phyloP scores from a whole-genome alignment of 2,329 filamentous ascomycete species.

The Pseudogymnoascus sp. region DNA sequence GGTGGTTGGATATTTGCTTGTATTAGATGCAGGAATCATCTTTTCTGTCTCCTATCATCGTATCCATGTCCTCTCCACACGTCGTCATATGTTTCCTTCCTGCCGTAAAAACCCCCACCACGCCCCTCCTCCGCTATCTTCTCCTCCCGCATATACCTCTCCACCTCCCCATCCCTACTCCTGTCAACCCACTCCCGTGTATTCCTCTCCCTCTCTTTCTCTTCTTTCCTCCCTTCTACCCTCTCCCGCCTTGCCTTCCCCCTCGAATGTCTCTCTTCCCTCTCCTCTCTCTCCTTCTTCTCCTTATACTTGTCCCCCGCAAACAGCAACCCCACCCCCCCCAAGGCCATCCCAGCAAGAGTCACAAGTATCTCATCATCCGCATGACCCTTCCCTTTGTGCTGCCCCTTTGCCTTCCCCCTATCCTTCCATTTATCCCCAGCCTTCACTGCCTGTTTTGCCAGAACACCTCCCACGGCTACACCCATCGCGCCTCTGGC shows the following conservation, averaged over 20 bases:
- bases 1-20: background rate
- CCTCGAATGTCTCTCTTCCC: background rate
- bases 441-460: background rate
- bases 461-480: background rate
- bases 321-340: background rate
- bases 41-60: background rate
- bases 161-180: background rate
- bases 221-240: background rate
- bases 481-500: background rate
- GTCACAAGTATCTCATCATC: background rate
- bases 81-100: background rate
- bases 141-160: background rate
- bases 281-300: background rate
- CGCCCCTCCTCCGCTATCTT: background rate
- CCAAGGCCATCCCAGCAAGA: background rate
- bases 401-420: background rate
- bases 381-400: background rate
- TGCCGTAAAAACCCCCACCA: background rate
- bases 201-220: background rate
- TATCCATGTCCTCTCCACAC: background rate
- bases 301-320: background rate
- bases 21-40: background rate
- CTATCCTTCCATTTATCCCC: background rate
- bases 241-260: background rate
- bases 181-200: background rate